phyloP scores from a whole-genome alignment of 2,329 filamentous ascomycete genomes.

The Zymoseptoria pseudotritici region DNA sequence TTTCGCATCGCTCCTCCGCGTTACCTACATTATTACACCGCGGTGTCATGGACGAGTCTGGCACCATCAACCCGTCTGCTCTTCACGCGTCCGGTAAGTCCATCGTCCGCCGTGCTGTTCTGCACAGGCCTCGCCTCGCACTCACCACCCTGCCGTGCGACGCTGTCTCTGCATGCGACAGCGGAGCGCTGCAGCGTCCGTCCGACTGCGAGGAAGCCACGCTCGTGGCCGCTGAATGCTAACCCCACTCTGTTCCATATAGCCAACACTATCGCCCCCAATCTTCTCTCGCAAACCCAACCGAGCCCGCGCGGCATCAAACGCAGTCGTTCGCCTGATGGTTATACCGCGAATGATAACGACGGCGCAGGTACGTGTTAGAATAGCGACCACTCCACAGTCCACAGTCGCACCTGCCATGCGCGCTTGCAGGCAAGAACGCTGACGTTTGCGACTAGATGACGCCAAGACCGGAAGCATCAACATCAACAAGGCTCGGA shows the following conservation, averaged over 20 bases:
- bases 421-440: background rate
- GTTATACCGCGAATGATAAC: conserved; percentile 41
- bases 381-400: background rate
- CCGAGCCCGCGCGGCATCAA: conserved; percentile 63
- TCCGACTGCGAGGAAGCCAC: background rate
- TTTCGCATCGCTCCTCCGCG: conserved; percentile 27
- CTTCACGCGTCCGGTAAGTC: conserved; percentile 68
- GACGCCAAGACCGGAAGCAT: conserved; percentile 35
- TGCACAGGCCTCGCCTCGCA: background rate
- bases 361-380: conserved; percentile 61
- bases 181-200: background rate
- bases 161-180: conserved; percentile 12
- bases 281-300: conserved; percentile 31
- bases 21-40: conserved; percentile 23
- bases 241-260: conserved; percentile 21
- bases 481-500: conserved; percentile 47
- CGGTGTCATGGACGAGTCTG: conserved; percentile 59
- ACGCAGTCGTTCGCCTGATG: conserved; percentile 68
- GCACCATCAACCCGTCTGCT: conserved; percentile 80
- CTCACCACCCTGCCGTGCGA: conserved; percentile 12
- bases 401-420: background rate
- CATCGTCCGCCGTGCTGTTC: background rate
- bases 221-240: conserved; percentile 27
- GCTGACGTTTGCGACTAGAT: conserved; percentile 31
- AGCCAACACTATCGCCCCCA: conserved; percentile 41